Evolutionary conservation across 2,329 filamentous ascomycete genomes (phyloP).

Genomic region (Fusarium sublunatum): DNA sequence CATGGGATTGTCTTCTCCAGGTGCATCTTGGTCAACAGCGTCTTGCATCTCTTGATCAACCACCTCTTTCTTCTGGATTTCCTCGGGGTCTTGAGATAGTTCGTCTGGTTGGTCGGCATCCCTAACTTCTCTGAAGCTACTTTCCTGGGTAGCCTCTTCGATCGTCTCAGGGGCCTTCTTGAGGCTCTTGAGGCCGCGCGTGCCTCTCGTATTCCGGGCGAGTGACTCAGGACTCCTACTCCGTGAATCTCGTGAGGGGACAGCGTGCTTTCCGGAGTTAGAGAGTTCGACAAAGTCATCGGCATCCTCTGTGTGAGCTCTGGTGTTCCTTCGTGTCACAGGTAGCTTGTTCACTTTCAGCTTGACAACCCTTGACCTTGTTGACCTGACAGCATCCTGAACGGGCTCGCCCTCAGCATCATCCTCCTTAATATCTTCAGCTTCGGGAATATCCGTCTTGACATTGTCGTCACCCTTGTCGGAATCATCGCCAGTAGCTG

Average conservation of each 20-base stretch:
- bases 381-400: slow-evolving; percentile 41
- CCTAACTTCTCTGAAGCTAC: slow-evolving; percentile 52
- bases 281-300: slow-evolving; percentile 69
- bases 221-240: slow-evolving; percentile 68
- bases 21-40: slow-evolving; percentile 43
- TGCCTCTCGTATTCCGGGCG: slow-evolving; percentile 56
- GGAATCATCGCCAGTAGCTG: slow-evolving; percentile 46
- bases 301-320: slow-evolving; percentile 65
- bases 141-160: slow-evolving; percentile 66
- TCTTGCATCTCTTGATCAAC: slow-evolving; percentile 48
- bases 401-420: slow-evolving; percentile 41
- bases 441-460: slow-evolving; percentile 38
- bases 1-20: slow-evolving; percentile 48
- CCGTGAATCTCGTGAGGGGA: slow-evolving; percentile 60
- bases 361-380: slow-evolving; percentile 57
- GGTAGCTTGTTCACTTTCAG: slow-evolving; percentile 54
- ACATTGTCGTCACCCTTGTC: slow-evolving; percentile 46
- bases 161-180: slow-evolving; percentile 62
- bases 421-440: slow-evolving; percentile 43
- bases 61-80: slow-evolving; percentile 47
- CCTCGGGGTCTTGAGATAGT: slow-evolving; percentile 50
- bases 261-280: slow-evolving; percentile 69
- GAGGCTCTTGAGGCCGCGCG: slow-evolving; percentile 63
- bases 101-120: slow-evolving; percentile 55
- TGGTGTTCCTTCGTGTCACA: slow-evolving; percentile 60